A percentile compares a stretch with the other conserved stretches of the same genome.
Evolutionary conservation across 371 early-diverging fungal species (phyloP).

Genomic region (Mucor plumbeus): DNA sequence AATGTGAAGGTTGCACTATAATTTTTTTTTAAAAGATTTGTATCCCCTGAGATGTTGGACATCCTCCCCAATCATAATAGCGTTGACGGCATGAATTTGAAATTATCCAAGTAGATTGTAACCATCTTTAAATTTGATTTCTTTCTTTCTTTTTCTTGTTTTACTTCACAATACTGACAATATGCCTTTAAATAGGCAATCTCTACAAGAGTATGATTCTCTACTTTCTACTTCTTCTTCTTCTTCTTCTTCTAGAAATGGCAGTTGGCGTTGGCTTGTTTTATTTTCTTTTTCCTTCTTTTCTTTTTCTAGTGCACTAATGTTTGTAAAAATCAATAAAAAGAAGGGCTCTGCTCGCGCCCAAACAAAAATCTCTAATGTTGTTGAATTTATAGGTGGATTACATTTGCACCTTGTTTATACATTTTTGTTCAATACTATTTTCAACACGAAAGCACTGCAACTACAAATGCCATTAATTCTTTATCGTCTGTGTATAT

Average conservation of each 20-base stretch:
- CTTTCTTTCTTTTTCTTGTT: background rate
- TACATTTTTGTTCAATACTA: conserved; percentile 56
- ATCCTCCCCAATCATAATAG: background rate
- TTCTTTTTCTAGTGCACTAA: conserved; percentile 50
- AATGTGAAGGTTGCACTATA: too few relatives aligned
- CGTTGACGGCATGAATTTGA: conserved; percentile 1
- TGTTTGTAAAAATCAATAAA: conserved; percentile 24
- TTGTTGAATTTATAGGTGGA: conserved; percentile 43
- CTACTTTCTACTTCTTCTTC: background rate
- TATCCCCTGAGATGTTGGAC: background rate
- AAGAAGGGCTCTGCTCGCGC: background rate
- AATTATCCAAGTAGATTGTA: background rate
- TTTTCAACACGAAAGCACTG: conserved; percentile 28
- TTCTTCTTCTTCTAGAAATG: conserved; percentile 10
- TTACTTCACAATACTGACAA: background rate
- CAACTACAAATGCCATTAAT: conserved; percentile 53
- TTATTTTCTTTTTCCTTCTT: conserved; percentile 49
- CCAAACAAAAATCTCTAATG: background rate
- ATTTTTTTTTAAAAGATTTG: background rate
- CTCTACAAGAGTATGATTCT: conserved; percentile 15
- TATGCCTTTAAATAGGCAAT: too few relatives aligned
- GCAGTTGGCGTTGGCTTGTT: conserved; percentile 46
- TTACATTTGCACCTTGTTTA: conserved; percentile 60
- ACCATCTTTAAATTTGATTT: background rate
- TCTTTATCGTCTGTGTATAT: conserved; percentile 53